Base-by-base conservation (phyloP, 2,329 filamentous ascomycete genomes). In the Curvularia sp. region DNA sequence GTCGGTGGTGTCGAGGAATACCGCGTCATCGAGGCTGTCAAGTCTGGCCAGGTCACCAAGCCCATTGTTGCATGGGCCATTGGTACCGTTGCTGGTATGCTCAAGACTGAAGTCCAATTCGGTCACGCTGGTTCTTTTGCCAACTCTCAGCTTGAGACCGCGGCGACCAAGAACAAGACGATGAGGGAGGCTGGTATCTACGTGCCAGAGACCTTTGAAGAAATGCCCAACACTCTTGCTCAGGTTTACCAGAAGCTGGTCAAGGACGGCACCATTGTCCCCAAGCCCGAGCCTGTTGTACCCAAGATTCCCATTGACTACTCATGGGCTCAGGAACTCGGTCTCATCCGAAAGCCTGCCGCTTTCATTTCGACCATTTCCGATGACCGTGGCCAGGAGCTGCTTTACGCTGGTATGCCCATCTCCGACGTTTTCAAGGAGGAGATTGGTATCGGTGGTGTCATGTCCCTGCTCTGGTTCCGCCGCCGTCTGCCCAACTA, bases 271-370 rank as follows among this genome's bases (percentile, higher is more conserved):
- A 90, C 87, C 74, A 93, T 99, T 80, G 87, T 88, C 77, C 93
- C 93, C 72, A 87, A 91, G 79, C 80, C 91, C 36, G 95, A 99
- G 86, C 95, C 95, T 56, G 86, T 90, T 51, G 92, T 96, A 41
- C 95, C 95, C 80, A 99, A 99, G 90, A 99, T 99, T 79, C 95
- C 95, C 76, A 96, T 99, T 74, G 95, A 99, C 82, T 99, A 99
- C 87, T 94, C 93, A 41, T 99, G 95, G 95, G 95, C 95, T 21
- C 95, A 99, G 84, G 95, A 99, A 83, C 91, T 99, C 67, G 95
- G 95, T 77, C 93, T 99, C 72, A 95, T 99, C 86, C 94, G 95
- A 85, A 99, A 99, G 87, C 95, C 95, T 68, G 95, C 95, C 80
- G 95, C 95, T 71, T 99, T 99, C 86, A 99, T 99, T 81, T 99